Evolutionary conservation across 169 alveolate genomes (phyloP).

Genomic region (Theileria equi): DNA sequence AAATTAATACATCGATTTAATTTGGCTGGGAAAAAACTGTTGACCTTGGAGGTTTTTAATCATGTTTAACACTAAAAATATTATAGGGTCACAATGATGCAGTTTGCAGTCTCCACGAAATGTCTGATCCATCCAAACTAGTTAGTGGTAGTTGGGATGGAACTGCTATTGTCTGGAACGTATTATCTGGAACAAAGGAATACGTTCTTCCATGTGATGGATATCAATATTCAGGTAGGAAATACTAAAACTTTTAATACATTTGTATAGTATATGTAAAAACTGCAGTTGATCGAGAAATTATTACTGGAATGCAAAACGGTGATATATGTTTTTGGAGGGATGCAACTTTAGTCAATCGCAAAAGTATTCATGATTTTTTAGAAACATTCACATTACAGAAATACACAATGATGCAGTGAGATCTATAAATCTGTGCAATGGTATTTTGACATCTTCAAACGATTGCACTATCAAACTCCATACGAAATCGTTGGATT

Average conservation of each 20-base stretch:
- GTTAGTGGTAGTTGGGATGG: slow-evolving; percentile 69
- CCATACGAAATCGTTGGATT: slow-evolving; percentile 1
- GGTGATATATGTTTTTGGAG: slow-evolving; percentile 61
- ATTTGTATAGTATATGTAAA: slow-evolving; percentile 30
- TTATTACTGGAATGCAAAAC: slow-evolving; percentile 48
- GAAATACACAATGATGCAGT: slow-evolving; percentile 48
- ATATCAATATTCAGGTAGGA: slow-evolving; percentile 39
- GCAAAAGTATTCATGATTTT: not conserved
- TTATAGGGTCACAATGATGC: slow-evolving; percentile 56
- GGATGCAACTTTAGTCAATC: not conserved
- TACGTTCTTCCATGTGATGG: slow-evolving; percentile 14
- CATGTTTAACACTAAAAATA: not conserved
- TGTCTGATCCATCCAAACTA: slow-evolving; percentile 1
- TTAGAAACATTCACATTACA: not conserved
- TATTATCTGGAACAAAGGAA: slow-evolving; percentile 23
- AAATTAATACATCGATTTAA: slow-evolving; percentile 22
- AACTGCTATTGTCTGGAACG: slow-evolving; percentile 60
- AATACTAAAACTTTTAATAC: not conserved
- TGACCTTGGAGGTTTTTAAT: slow-evolving; percentile 29
- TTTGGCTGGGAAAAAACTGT: slow-evolving; percentile 22
- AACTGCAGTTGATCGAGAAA: slow-evolving; percentile 6
- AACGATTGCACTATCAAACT: slow-evolving; percentile 48
- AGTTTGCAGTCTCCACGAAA: slow-evolving; percentile 53
- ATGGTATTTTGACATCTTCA: slow-evolving; percentile 30
- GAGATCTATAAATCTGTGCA: slow-evolving; percentile 39